Percentiles rank a stretch among this genome's conserved stretches.
Evolutionary conservation across 202 grass and related monocot species (phyloP).

Genomic region (Carex sylvatica): DNA sequence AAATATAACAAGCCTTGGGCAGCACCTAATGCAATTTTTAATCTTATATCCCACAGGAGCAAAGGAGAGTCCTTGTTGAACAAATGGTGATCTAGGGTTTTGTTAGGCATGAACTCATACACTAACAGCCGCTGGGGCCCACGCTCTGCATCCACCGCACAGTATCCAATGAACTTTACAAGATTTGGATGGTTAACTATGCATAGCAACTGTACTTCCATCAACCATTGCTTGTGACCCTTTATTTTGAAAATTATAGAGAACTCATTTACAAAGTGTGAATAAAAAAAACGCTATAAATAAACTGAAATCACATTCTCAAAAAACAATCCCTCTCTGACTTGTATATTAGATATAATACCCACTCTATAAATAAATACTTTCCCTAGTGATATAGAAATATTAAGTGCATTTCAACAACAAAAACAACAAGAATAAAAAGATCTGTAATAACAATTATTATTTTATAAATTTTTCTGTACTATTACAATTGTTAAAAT

Average conservation of each 20-base stretch:
- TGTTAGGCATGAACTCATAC: constrained; percentile 68
- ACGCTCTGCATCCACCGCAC: constrained; percentile 41
- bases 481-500: too few species aligned
- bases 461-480: too few species aligned
- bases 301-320: not conserved
- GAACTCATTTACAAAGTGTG: not conserved
- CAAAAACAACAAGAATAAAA: not conserved
- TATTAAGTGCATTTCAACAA: not conserved
- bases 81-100: constrained; percentile 67
- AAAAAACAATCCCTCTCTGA: not conserved
- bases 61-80: constrained; percentile 55
- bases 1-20: constrained; percentile 65
- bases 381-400: not conserved
- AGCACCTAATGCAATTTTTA: constrained; percentile 48
- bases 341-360: too few species aligned
- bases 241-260: constrained; percentile 19
- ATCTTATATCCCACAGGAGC: constrained; percentile 55
- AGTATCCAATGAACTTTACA: constrained; percentile 72
- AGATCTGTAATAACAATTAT: not conserved
- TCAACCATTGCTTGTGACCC: constrained; percentile 80
- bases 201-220: constrained; percentile 67
- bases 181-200: constrained; percentile 69
- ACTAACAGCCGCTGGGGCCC: constrained; percentile 59
- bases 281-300: constrained; percentile 10
- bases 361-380: not conserved